Conservation (phyloP, 345 rosid genomes). For the Clarkia xantiana region DNA sequence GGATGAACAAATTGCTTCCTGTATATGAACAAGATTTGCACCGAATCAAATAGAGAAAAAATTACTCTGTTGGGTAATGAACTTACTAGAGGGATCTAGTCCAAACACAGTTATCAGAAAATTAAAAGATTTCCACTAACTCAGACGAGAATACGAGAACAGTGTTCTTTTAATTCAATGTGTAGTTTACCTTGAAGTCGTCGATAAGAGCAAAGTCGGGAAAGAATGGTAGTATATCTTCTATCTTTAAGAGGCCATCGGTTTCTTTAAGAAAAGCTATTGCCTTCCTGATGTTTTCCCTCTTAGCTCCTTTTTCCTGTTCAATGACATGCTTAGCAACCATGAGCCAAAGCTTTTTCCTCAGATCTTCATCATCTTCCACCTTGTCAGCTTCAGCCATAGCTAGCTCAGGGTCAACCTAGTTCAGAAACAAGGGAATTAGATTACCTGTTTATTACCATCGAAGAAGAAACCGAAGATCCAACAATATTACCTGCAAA, state of each 20-base stretch:
- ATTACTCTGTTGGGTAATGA: too few relatives aligned
- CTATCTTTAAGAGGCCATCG: slow-evolving; percentile 91
- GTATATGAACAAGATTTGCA: slow-evolving; percentile 3
- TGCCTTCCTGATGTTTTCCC: slow-evolving; percentile 94
- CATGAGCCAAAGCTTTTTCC: slow-evolving; percentile 98
- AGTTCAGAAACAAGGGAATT: slow-evolving; percentile 8
- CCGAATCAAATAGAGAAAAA: background rate
- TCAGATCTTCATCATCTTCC: slow-evolving; percentile 97
- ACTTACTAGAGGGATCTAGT: too few relatives aligned
- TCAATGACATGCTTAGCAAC: slow-evolving; percentile 90
- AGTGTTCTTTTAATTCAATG: too few relatives aligned
- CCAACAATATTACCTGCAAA: slow-evolving; percentile 44
- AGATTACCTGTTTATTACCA: background rate
- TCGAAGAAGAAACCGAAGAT: background rate
- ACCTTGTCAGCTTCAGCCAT: slow-evolving; percentile 99
- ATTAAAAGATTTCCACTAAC: background rate
- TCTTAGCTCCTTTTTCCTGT: slow-evolving; percentile 92
- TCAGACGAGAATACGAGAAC: too few relatives aligned
- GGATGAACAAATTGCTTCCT: slow-evolving; percentile 98
- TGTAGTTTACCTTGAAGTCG: slow-evolving; percentile 70
- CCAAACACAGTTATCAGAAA: background rate
- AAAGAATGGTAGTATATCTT: slow-evolving; percentile 95
- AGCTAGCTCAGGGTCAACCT: slow-evolving; percentile 97
- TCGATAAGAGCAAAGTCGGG: slow-evolving; percentile 98
- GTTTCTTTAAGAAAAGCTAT: slow-evolving; percentile 98